Evolutionary conservation across 306 rosid species (phyloP).

Genomic region (Pueraria montana): DNA sequence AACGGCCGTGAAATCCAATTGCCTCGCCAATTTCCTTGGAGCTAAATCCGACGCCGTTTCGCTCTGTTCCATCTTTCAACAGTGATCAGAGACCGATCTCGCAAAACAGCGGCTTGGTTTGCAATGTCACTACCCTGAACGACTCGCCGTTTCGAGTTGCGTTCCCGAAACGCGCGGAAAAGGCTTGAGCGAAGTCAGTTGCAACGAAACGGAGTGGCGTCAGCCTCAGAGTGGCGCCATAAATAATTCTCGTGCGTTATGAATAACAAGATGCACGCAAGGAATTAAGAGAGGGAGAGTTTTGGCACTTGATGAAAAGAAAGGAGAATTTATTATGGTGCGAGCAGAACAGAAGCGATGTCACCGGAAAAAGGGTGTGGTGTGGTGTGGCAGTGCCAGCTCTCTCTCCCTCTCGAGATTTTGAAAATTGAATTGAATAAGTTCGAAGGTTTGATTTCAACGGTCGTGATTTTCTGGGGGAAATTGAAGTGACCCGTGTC

Average conservation of each 20-base stretch:
- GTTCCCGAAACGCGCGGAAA: not conserved
- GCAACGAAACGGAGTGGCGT: constrained; percentile 24
- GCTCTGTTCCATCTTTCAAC: constrained; percentile 66
- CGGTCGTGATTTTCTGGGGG: constrained; percentile 37
- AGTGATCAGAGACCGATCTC: constrained; percentile 1
- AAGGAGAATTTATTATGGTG: not conserved
- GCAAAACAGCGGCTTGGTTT: not conserved
- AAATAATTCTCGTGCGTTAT: constrained; percentile 47
- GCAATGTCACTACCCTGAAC: constrained; percentile 28
- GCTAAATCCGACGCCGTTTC: constrained; percentile 55
- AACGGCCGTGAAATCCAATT: constrained; percentile 67
- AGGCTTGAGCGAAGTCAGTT: constrained; percentile 11
- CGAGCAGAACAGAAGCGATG: constrained; percentile 9
- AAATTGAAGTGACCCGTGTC: not conserved
- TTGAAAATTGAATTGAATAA: constrained; percentile 69
- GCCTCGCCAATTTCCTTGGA: constrained; percentile 65
- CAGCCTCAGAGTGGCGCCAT: constrained; percentile 31
- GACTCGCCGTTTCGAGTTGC: constrained; percentile 45
- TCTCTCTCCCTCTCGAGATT: constrained; percentile 57
- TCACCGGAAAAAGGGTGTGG: constrained; percentile 26
- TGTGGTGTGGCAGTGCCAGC: constrained; percentile 44
- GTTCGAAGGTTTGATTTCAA: constrained; percentile 33
- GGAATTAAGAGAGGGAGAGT: constrained; percentile 16
- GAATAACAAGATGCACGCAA: not conserved
- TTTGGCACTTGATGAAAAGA: not conserved